Percentiles rank a stretch among this genome's conserved stretches.
These are phyloP conservation scores for Begonia masoniana DNA, from an alignment of 306 rosid genomes.

Conservation along the genomic window DNA sequence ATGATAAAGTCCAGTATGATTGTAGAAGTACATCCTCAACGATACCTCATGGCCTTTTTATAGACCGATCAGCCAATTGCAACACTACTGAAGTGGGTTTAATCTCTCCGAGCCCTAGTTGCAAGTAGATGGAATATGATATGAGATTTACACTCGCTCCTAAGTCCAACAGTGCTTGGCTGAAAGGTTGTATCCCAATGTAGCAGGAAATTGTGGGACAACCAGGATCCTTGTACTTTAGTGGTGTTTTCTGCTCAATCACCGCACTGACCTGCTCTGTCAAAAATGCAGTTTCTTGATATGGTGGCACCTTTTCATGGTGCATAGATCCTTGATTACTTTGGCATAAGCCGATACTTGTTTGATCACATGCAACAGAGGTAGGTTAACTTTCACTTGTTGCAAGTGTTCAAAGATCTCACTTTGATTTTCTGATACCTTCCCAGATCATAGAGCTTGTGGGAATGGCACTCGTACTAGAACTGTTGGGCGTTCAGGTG, in stretches of 20 bases:
- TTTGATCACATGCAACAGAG: neutral
- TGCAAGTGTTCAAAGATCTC: neutral
- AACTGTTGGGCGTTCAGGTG: neutral
- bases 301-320: neutral
- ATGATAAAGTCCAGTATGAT: neutral
- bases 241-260: neutral
- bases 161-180: neutral
- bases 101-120: neutral
- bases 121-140: neutral
- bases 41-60: neutral
- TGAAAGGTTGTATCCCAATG: neutral
- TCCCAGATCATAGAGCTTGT: neutral
- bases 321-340: neutral
- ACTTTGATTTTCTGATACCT: neutral
- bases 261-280: neutral
- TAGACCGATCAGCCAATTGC: neutral
- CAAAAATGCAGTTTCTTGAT: neutral
- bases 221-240: constrained; percentile 2
- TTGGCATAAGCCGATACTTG: neutral
- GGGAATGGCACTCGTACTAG: neutral
- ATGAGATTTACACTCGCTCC: neutral
- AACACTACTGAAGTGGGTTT: neutral
- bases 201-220: neutral
- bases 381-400: constrained; percentile 1
- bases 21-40: neutral